Evolutionary conservation across 306 rosid genomes (phyloP), one percentile per base, ranked within the genome.

Genomic region (Cicer judaicum): DNA sequence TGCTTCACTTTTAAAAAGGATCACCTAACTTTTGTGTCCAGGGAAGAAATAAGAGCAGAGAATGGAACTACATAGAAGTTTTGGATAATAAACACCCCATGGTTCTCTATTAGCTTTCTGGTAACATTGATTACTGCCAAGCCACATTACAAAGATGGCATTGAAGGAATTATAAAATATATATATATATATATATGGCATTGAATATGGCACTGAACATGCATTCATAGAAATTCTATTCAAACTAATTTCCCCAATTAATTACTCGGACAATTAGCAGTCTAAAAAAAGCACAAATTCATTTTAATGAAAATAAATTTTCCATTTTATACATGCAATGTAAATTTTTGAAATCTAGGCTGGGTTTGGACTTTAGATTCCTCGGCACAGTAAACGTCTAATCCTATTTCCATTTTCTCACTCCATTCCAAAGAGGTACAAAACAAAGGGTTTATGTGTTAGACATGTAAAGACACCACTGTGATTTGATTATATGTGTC

Each of bases 131-230:
- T 29, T 34, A 64, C 66, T 13, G 18, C 40, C 52, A 49, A 53
- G 12, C 68, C 14, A 5, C 49, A 55, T 67, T 29, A 59, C 41
- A 24, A 56, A 15, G 10, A 50, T 18, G 71, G 16, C 72, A 60
- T 21, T 62, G 59, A 78, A 47, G 34, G 70, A 29, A 29, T 29
- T 29, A 29, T 29, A 2, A 29, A 29, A 29, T 19, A 21, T 21
- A 24, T 2, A 24, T 44, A 15, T 6, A 21, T 21, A 21, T 21
- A 21, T 21, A 21, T 21, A 50, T 18, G 70, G 16, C 71, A 60
- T 48, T 62, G 59, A 77, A 47, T 24, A 50, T 18, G 71, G 16
- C 72, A 60, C 40, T 62, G 59, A 78, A 47, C 18, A 63, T 21
- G 41, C 61, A 70, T 69, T 62, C 53, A 68, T 16, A 57, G 54